A percentile compares a stretch with the other conserved stretches of the same genome.
Evolutionary conservation across 306 rosid species (phyloP).

Genomic region (Vicia sativa): DNA sequence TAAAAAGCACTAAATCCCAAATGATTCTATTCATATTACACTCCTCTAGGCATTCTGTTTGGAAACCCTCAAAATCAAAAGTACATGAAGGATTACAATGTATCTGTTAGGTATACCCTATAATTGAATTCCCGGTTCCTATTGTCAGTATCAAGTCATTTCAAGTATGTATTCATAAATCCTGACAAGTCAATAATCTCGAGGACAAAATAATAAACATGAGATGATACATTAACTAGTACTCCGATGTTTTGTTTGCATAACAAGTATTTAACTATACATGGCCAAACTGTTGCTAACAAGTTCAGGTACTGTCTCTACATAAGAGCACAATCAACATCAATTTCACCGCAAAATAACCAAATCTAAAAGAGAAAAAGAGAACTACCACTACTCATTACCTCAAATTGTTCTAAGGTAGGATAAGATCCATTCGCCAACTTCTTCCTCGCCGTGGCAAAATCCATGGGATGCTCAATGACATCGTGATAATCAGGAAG

Average conservation of each 20-base stretch:
- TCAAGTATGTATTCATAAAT: background rate
- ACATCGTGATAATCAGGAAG: constrained; percentile 97
- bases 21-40: background rate
- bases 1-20: background rate
- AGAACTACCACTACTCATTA: constrained; percentile 30
- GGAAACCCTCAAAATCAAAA: no score
- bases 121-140: background rate
- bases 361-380: constrained; percentile 9
- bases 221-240: no score
- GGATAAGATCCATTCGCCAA: constrained; percentile 75
- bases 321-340: constrained; percentile 8
- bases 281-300: background rate
- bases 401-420: constrained; percentile 89
- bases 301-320: background rate
- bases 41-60: background rate
- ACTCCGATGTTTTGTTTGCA: constrained; percentile 2
- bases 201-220: no score
- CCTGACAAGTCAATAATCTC: no score
- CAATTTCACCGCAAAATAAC: constrained; percentile 13
- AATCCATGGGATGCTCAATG: constrained; percentile 97
- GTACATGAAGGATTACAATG: no score
- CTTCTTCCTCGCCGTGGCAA: constrained; percentile 83
- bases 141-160: constrained; percentile 14
- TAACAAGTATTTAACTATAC: constrained; percentile 4
- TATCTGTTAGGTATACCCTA: no score